Evolutionary conservation across 257 asterid species (phyloP), one percentile per base, ranked within the genome.

Genomic region (Solanum chiquidenum): DNA sequence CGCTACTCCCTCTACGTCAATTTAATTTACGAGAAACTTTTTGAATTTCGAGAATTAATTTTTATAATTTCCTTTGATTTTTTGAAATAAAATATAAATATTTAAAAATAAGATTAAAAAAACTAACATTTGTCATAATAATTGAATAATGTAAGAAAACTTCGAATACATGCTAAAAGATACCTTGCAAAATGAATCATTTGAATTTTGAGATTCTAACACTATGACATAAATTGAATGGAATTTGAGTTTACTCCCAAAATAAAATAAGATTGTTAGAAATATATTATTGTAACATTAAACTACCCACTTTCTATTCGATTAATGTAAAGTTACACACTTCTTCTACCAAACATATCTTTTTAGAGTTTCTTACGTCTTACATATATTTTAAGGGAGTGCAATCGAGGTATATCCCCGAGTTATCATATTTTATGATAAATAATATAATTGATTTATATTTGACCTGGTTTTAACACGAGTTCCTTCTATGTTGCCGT

Each of bases 381-480:
- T n/a, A 2, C 2, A n/a, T 62, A n/a, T 58, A 58, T 21, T 58
- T 58, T 1, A 21, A 21, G 21, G 3, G 68, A 58, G 27, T 58
- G 25, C 1, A 1, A 58, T 58, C 3, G 66, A 58, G 25, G 27
- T 58, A 58, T 58, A 58, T 21, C 2, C 2, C 0, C 0, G 12
- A 58, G 1, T 58, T 7, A 58, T 58, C 13, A 62, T 62, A n/a
- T n/a, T n/a, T 60, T 62, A n/a, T 62, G 7, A 44, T 42, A 42
- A 42, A 10, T 42, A 42, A 42, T 10, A 42, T 42, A 44, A 9
- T 62, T 62, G 16, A 62, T 62, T 62, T 23, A 62, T 62, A 23
- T 62, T 9, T 62, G 3, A 1, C 7, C 7, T 0, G 0, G 16
- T 27, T 40, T 27, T 77, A 37, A 25, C 5, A 25, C 27, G 37